These are phyloP conservation scores for Fusarium pseudocircinatum DNA, from an alignment of 2,329 filamentous ascomycete genomes.

Conservation along the genomic window DNA sequence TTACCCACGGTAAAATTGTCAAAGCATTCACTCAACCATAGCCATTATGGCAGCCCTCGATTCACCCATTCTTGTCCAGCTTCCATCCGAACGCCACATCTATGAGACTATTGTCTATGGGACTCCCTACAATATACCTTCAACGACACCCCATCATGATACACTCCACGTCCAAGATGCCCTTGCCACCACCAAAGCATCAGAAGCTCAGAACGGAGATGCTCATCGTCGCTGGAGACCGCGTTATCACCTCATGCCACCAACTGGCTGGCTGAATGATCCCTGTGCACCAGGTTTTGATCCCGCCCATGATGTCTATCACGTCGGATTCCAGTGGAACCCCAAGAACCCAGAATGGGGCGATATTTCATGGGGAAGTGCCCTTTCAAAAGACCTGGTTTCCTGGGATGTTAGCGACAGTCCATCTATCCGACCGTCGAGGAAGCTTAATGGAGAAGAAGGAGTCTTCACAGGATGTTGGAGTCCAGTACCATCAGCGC, in stretches of 20 bases:
- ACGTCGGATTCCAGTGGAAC: not conserved
- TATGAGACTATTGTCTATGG: not conserved
- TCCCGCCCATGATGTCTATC: not conserved
- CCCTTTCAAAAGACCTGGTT: not conserved
- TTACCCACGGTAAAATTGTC: not conserved
- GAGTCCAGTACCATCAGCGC: not conserved
- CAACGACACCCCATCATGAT: not conserved
- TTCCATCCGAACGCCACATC: not conserved
- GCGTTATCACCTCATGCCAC: not conserved
- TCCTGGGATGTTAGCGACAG: not conserved
- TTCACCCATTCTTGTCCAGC: not conserved
- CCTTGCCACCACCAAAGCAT: not conserved
- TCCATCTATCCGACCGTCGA: not conserved
- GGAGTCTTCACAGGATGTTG: not conserved
- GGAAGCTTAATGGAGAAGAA: not conserved
- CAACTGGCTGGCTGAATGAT: not conserved
- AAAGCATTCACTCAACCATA: not conserved
- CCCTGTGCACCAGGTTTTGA: not conserved
- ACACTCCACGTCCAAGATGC: not conserved
- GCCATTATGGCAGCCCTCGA: not conserved
- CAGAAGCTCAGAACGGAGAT: not conserved
- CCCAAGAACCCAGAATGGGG: not conserved
- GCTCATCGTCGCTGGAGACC: not conserved
- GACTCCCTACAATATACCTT: fast-evolving
- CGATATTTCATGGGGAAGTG: not conserved